phyloP scores from a whole-genome alignment of 495 filamentous ascomycete species.

The Neurospora sp. region DNA sequence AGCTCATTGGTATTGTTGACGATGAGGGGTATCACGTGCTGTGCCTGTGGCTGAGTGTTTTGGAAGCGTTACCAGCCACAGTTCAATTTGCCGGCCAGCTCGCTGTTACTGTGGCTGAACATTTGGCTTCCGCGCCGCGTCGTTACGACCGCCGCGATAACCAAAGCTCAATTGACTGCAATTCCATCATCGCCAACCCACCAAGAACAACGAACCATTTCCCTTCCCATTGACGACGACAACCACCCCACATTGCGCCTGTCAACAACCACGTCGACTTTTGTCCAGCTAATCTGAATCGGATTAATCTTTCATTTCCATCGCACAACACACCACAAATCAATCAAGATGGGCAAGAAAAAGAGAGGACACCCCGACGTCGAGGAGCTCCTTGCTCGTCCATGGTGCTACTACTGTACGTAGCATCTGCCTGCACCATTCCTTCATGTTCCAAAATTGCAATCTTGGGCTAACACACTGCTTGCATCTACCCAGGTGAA shows the following conservation, averaged over 20 bases:
- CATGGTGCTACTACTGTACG: slow-evolving; percentile 96
- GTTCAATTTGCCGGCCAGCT: background rate
- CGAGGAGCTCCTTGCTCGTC: slow-evolving; percentile 75
- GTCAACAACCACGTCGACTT: background rate
- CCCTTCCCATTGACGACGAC: background rate
- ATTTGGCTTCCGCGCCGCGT: background rate
- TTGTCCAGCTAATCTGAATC: background rate
- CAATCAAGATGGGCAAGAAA: slow-evolving; percentile 65
- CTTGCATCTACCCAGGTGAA: slow-evolving; percentile 42
- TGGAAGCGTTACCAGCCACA: background rate
- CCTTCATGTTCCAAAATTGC: background rate
- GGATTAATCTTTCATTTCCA: background rate
- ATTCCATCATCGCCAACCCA: background rate
- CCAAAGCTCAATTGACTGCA: background rate
- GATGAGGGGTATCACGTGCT: background rate
- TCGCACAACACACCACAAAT: background rate
- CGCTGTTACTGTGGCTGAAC: background rate
- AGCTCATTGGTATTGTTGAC: background rate
- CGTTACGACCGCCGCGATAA: background rate
- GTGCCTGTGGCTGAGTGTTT: background rate
- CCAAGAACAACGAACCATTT: background rate
- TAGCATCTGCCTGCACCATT: background rate
- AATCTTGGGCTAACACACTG: slow-evolving; percentile 15
- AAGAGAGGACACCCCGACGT: slow-evolving; percentile 75
- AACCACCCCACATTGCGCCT: background rate